Conservation (phyloP, 306 rosid genomes). For the Vigna reflexopilosa region DNA sequence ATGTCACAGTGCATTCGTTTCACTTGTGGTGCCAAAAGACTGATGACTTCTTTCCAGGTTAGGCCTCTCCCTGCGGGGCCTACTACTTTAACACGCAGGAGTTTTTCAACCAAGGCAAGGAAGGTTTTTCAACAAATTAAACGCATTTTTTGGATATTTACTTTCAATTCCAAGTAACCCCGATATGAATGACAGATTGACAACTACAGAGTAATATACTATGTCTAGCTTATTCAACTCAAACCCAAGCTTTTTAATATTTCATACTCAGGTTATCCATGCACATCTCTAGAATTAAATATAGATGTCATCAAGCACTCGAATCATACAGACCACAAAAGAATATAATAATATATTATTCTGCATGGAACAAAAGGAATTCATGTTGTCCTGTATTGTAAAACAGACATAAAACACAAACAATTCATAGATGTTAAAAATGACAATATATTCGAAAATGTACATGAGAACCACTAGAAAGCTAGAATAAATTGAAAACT, state of each 20-base stretch:
- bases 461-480: not conserved
- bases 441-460: not conserved
- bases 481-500: slow-evolving; percentile 5
- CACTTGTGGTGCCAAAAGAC: not conserved
- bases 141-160: not conserved
- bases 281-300: slow-evolving; percentile 5
- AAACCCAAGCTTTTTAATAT: slow-evolving; percentile 32
- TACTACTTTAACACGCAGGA: not conserved
- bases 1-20: not conserved
- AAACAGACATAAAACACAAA: slow-evolving; percentile 24
- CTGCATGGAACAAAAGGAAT: slow-evolving; percentile 11
- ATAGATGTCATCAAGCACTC: not conserved
- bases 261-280: slow-evolving; percentile 12
- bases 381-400: slow-evolving; percentile 2
- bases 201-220: not conserved
- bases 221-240: slow-evolving; percentile 14
- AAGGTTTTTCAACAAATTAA: not conserved
- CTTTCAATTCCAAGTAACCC: not conserved
- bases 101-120: not conserved
- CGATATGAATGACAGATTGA: slow-evolving; percentile 10
- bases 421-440: slow-evolving; percentile 20
- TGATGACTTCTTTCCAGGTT: not conserved
- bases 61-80: not conserved
- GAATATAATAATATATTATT: not conserved
- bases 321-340: slow-evolving; percentile 4